Evolutionary conservation across 1,284 basidiomycete species (phyloP).

Genomic region (Leccinum angustisporum): DNA sequence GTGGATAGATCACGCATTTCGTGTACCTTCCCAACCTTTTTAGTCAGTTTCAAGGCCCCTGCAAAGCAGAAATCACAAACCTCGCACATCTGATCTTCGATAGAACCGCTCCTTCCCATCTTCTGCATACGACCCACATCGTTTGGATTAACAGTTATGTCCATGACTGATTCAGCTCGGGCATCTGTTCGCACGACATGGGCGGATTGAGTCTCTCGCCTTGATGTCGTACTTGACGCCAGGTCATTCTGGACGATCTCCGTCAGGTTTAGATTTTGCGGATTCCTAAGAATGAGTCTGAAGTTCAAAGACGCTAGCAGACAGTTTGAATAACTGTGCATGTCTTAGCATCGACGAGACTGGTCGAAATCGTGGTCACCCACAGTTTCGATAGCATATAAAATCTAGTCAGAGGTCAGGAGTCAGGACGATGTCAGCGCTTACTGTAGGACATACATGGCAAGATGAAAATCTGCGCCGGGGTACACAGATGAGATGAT

Average conservation of each 20-base stretch:
- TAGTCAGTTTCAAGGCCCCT: neutral
- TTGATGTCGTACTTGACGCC: neutral
- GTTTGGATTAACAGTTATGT: too few species aligned
- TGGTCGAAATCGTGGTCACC: neutral
- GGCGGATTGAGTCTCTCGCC: neutral
- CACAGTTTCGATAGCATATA: slow-evolving; percentile 17
- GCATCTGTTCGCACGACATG: neutral
- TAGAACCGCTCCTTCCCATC: too few species aligned
- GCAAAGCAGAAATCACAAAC: accelerated
- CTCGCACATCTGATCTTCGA: too few species aligned
- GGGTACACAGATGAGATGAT: neutral
- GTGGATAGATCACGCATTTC: neutral
- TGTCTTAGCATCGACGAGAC: neutral
- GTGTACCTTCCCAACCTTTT: neutral
- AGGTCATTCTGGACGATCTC: slow-evolving; percentile 6
- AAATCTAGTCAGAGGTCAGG: slow-evolving; percentile 3
- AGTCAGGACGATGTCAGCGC: neutral
- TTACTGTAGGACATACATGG: slow-evolving; percentile 5
- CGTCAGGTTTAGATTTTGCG: neutral
- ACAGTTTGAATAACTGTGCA: slow-evolving; percentile 17
- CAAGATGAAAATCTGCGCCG: slow-evolving; percentile 3
- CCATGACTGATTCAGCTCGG: neutral
- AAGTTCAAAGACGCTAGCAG: slow-evolving; percentile 13
- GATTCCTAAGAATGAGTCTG: slow-evolving; percentile 3
- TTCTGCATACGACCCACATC: too few species aligned